Evolutionary conservation across 2,329 filamentous ascomycete genomes (phyloP), one percentile per base, ranked within the genome.

Genomic region (Colletotrichum sp.): DNA sequence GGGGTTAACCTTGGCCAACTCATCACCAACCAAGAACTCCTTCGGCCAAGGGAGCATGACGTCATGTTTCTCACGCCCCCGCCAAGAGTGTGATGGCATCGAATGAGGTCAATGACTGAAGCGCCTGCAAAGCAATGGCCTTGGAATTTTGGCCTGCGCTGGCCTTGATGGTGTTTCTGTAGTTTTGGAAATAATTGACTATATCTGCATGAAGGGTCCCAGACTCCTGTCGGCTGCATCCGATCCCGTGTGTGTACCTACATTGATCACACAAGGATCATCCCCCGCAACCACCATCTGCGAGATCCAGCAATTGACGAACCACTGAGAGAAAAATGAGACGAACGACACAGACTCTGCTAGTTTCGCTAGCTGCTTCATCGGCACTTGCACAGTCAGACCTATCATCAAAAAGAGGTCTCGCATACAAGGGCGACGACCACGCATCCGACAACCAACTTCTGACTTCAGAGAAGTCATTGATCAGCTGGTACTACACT

Each of bases 401-500:
- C 16, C 36, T 62, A 12, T 12, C 59, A 5, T 72, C 77, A 16
- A 78, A 78, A 28, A 65, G 72, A 12, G 77, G 77, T 26, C 66
- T 78, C 3, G 77, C 75, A 16, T 68, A 70, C 28, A 68, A 75
- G 1, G 75, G 75, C 21, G 77, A 78, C 39, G 75, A 75, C 55
- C 77, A 77, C 16, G 55, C 66, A 6, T 64, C 81, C 0, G 86
- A 87, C 70, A 82, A 81, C 55, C 73, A 81, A n/a, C 78, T 87
- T 2, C 71, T 87, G 1, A 72, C 83, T 2, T 86, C 85, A 0
- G 79, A 81, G 18, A 80, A 83, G 28, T 87, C 86, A 0, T 80
- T 83, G 8, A 82, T 87, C 15, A 78, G 81, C 0, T 87, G 86
- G 86, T 87, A 87, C 77, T 87, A 86, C 70, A 87, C 85, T 0